phyloP scores from a whole-genome alignment of 176 grass and related monocot genomes.

The Rhynchospora breviuscula region DNA sequence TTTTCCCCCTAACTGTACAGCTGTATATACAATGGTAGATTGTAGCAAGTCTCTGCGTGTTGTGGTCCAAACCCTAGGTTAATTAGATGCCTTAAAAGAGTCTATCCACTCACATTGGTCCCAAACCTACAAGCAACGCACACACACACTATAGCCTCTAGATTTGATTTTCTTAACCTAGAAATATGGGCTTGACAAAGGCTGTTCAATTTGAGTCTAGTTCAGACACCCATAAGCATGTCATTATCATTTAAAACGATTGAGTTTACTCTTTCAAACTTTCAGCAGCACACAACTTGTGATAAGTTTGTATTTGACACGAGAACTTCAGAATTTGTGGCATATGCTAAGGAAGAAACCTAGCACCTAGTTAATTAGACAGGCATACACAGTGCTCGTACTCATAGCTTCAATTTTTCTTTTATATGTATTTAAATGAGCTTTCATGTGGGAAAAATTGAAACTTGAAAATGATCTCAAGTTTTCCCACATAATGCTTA shows the following conservation, averaged over 20 bases:
- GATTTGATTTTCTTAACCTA: slow-evolving; percentile 9
- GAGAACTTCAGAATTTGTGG: background rate
- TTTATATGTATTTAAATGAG: background rate
- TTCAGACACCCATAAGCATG: background rate
- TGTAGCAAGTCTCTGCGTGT: background rate
- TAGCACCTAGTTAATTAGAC: background rate
- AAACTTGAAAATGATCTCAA: background rate
- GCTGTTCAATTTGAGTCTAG: background rate
- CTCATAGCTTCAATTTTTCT: background rate
- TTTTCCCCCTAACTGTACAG: background rate
- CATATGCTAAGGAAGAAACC: background rate
- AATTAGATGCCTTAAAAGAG: background rate
- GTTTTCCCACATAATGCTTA: background rate
- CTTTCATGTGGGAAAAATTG: background rate
- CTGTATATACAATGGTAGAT: background rate
- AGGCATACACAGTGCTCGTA: background rate
- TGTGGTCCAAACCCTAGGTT: background rate
- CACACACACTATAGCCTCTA: background rate
- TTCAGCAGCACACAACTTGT: background rate
- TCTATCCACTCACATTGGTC: background rate
- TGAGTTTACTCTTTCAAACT: background rate
- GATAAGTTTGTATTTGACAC: background rate
- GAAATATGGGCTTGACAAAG: slow-evolving; percentile 15
- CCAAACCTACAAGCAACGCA: background rate
- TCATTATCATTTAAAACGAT: slow-evolving; percentile 1